These are phyloP conservation scores for Rhynchospora pubera DNA, from an alignment of 176 grass and related monocot species.

Conservation along the genomic window DNA sequence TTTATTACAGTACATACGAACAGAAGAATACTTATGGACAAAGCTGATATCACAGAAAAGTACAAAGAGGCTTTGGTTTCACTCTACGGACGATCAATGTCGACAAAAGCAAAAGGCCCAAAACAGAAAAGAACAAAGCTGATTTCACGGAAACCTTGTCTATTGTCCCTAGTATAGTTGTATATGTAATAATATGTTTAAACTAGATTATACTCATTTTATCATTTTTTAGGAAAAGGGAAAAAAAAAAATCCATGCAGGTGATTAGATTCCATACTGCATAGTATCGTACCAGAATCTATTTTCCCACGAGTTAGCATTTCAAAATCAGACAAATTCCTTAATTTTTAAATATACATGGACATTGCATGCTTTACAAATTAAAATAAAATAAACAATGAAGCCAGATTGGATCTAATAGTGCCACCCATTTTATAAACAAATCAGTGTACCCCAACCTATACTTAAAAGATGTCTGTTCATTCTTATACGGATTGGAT, in stretches of 20 bases:
- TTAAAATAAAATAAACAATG: neutral
- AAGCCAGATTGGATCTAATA: neutral
- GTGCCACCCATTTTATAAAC: neutral
- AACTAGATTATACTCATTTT: neutral
- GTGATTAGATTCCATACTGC: no score
- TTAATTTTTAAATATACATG: neutral
- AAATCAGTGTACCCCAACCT: neutral
- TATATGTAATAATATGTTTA: neutral
- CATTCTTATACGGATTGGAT: neutral
- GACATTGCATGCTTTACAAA: neutral
- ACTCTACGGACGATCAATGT: neutral
- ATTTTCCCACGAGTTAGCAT: neutral
- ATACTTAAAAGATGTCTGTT: neutral
- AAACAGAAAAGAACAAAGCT: neutral
- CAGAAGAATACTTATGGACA: neutral
- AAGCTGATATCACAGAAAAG: no score
- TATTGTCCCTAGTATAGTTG: neutral
- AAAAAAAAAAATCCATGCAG: neutral
- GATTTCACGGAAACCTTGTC: neutral
- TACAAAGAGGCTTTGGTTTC: neutral
- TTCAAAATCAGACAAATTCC: neutral
- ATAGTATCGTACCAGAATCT: neutral
- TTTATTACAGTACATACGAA: neutral
- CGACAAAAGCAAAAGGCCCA: slow-evolving; percentile 4
- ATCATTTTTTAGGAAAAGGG: neutral